phyloP scores from a whole-genome alignment of 495 filamentous ascomycete genomes.

The Penicillium flavigenum region DNA sequence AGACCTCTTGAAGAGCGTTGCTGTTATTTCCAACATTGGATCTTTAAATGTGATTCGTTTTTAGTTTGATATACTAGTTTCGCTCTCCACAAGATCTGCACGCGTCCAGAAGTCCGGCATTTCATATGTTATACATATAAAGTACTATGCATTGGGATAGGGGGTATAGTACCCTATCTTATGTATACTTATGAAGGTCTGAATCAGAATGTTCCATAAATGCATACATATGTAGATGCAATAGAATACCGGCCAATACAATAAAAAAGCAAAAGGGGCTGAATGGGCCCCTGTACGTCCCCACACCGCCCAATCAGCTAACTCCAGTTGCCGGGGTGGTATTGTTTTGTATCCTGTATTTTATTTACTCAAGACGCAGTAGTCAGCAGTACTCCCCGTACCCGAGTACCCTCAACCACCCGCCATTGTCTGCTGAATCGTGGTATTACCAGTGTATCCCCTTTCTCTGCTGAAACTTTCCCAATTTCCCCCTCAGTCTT shows the following conservation, averaged over 20 bases:
- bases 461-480: slow-evolving; percentile 35
- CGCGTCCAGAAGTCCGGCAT: slow-evolving; percentile 1
- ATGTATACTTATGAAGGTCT: background rate
- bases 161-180: background rate
- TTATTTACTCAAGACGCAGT: background rate
- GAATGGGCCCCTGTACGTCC: background rate
- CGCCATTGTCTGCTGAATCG: background rate
- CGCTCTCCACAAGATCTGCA: slow-evolving; percentile 15
- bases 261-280: slow-evolving; percentile 13
- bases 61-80: slow-evolving; percentile 5
- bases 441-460: slow-evolving; percentile 23
- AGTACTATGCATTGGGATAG: too few species aligned
- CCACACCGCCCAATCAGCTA: slow-evolving; percentile 12
- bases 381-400: background rate
- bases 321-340: background rate
- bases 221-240: background rate
- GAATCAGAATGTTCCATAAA: background rate
- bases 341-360: slow-evolving; percentile 5
- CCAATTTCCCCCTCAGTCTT: slow-evolving; percentile 25
- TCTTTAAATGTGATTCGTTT: background rate
- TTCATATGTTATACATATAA: background rate
- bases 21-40: background rate
- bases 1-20: background rate
- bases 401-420: background rate
- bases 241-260: background rate